These are phyloP conservation scores for Xylaria sp. DNA, from an alignment of 2,329 filamentous ascomycete genomes.

Conservation along the genomic window DNA sequence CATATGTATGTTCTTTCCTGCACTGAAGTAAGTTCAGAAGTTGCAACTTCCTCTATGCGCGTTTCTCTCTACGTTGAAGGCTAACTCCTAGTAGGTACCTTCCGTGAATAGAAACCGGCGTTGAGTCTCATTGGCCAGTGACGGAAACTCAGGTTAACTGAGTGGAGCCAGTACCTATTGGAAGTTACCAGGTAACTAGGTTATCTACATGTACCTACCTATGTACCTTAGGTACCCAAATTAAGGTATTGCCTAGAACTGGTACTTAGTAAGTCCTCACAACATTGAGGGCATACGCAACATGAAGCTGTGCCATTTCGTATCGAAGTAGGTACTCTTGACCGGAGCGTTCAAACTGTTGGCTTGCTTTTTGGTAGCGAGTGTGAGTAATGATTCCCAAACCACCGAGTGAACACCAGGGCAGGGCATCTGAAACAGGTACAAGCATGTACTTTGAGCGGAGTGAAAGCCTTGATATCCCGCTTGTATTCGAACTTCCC, in stretches of 20 bases:
- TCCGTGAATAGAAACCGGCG: not conserved
- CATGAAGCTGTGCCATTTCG: no score
- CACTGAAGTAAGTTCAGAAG: not conserved
- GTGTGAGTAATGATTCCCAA: not conserved
- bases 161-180: not conserved
- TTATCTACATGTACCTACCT: no score
- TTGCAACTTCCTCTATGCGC: not conserved
- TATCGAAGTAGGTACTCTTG: no score
- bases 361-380: not conserved
- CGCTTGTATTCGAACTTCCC: not conserved
- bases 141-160: not conserved
- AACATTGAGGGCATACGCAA: no score
- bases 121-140: not conserved
- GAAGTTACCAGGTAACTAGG: no score
- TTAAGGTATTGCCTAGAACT: no score
- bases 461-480: not conserved
- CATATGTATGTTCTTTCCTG: no score
- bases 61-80: no score
- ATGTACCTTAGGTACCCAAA: no score
- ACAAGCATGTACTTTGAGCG: not conserved
- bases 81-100: not conserved
- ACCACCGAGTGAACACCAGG: no score
- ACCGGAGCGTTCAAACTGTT: not conserved
- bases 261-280: no score
- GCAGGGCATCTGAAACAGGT: no score